These are phyloP conservation scores for Aureobasidium sp. DNA, from an alignment of 2,329 filamentous ascomycete genomes.

Conservation along the genomic window DNA sequence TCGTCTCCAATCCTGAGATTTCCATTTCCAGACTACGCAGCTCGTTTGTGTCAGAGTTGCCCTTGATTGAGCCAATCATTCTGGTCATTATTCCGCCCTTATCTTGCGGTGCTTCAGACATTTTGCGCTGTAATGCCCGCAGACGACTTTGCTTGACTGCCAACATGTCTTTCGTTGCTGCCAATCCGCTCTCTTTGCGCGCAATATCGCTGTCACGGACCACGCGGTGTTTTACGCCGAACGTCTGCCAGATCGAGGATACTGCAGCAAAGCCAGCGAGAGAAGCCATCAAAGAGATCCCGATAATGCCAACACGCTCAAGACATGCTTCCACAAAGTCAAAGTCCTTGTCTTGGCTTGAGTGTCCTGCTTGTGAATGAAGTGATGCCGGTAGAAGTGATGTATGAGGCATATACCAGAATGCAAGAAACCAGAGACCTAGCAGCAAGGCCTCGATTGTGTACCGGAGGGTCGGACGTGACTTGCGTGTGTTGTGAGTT, in stretches of 20 bases:
- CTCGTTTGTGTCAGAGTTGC: conserved; percentile 50
- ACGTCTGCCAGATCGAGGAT: conserved; percentile 77
- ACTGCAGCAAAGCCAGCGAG: conserved; percentile 88
- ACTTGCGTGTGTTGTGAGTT: conserved; percentile 1
- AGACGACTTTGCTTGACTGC: conserved; percentile 66
- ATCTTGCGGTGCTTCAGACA: conserved; percentile 36
- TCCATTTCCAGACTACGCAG: conserved; percentile 59
- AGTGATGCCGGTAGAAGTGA: conserved; percentile 31
- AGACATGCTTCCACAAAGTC: conserved; percentile 51
- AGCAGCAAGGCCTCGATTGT: conserved; percentile 56
- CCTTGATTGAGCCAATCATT: conserved; percentile 64
- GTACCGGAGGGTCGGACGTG: conserved; percentile 5
- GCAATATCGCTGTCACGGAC: conserved; percentile 62
- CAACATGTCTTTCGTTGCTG: conserved; percentile 74
- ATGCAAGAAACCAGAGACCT: conserved; percentile 60
- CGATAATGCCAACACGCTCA: conserved; percentile 71
- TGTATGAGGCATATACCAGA: conserved; percentile 54
- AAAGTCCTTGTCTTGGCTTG: conserved; percentile 31
- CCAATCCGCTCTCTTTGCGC: conserved; percentile 70
- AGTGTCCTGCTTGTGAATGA: conserved; percentile 27
- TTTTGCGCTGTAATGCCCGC: conserved; percentile 61
- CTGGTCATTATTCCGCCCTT: conserved; percentile 61
- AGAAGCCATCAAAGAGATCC: conserved; percentile 78
- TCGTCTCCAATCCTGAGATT: conserved; percentile 70
- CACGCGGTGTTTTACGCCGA: conserved; percentile 57